Conservation (phyloP, 257 asterid species). For the Hygrophila difformis region DNA sequence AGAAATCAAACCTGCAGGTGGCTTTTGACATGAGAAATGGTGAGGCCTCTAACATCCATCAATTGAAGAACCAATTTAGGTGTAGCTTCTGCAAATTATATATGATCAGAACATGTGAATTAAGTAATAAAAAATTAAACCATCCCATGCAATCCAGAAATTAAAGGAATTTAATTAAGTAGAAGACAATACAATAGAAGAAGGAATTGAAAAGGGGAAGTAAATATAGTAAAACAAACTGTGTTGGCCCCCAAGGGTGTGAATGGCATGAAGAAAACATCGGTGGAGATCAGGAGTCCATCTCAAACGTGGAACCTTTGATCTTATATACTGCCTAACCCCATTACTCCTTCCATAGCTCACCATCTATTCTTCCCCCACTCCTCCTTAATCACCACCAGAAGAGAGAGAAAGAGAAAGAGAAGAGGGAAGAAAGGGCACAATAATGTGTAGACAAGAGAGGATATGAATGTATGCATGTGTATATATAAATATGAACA, state of each 20-base stretch:
- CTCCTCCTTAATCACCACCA: too few species aligned
- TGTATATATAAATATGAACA: too few species aligned
- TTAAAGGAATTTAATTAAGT: neutral
- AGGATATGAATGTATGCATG: too few species aligned
- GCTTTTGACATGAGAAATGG: constrained; percentile 89
- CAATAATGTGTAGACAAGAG: too few species aligned
- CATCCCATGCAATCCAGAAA: neutral
- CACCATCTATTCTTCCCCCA: constrained; percentile 28
- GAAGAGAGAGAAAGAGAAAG: too few species aligned
- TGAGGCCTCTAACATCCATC: constrained; percentile 85
- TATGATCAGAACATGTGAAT: neutral
- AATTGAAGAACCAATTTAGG: constrained; percentile 69
- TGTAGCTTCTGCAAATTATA: constrained; percentile 52
- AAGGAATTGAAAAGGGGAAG: neutral
- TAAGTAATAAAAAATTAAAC: neutral
- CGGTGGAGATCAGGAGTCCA: constrained; percentile 94
- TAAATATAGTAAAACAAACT: constrained; percentile 29
- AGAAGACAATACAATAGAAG: neutral
- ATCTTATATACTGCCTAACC: constrained; percentile 68
- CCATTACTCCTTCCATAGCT: constrained; percentile 53
- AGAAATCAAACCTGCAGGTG: constrained; percentile 49
- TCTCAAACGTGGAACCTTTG: constrained; percentile 64
- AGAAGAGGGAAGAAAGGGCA: too few species aligned
- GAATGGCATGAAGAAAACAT: constrained; percentile 62
- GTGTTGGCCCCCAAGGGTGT: constrained; percentile 67